phyloP scores from a whole-genome alignment of 257 asterid species.

The Salvia miltiorrhiza region DNA sequence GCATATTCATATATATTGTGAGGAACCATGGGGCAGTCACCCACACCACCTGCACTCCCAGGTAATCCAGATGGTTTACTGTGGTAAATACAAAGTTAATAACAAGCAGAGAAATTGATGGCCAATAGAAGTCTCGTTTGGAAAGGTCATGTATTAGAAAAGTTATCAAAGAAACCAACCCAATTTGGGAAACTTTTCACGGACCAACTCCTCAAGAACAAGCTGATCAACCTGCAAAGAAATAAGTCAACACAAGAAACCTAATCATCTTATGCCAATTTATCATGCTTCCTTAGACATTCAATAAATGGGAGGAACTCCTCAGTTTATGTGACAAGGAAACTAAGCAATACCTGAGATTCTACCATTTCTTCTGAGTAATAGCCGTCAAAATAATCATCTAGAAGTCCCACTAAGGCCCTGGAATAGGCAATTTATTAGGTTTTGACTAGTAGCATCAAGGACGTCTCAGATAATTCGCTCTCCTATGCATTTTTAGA shows the following conservation, averaged over 20 bases:
- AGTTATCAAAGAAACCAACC: slow-evolving; percentile 42
- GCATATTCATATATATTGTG: slow-evolving; percentile 94
- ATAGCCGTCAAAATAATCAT: slow-evolving; percentile 91
- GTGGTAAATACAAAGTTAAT: slow-evolving; percentile 35
- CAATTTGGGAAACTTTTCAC: slow-evolving; percentile 85
- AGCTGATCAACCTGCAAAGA: slow-evolving; percentile 92
- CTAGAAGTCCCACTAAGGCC: slow-evolving; percentile 83
- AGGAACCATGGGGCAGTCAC: slow-evolving; percentile 99
- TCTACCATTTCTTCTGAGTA: slow-evolving; percentile 93
- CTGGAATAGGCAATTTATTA: slow-evolving; percentile 37
- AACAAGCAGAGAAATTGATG: slow-evolving; percentile 16
- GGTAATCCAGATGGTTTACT: slow-evolving; percentile 98
- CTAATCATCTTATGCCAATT: slow-evolving; percentile 18
- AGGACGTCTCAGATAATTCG: slow-evolving; percentile 6
- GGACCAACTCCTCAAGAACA: slow-evolving; percentile 96
- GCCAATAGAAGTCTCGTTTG: background rate
- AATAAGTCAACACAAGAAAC: slow-evolving; percentile 14
- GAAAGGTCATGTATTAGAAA: slow-evolving; percentile 2
- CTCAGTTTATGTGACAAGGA: slow-evolving; percentile 1
- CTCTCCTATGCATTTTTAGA: background rate
- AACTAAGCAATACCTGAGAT: slow-evolving; percentile 59
- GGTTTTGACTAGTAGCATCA: slow-evolving; percentile 16
- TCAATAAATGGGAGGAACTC: background rate
- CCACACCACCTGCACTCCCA: slow-evolving; percentile 99
- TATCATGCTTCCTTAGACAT: background rate